Base-by-base conservation (phyloP, 164 flowering plant genomes). In the Akebia trifoliata region DNA sequence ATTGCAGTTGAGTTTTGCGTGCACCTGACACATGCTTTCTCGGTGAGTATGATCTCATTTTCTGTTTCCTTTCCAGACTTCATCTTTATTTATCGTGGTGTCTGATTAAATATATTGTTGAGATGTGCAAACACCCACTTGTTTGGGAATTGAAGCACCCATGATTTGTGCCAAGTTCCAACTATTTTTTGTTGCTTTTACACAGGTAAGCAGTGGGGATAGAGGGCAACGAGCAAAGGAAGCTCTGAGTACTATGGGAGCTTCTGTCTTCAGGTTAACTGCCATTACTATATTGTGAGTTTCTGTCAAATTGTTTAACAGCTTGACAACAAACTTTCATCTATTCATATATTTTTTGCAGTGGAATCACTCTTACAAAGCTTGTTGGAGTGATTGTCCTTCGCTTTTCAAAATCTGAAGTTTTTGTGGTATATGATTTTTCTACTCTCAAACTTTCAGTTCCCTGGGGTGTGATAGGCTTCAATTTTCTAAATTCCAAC, bases 1-100 rank as follows among this genome's bases (percentile, higher is more conserved):
- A 94, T 90, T 52, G 87, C 85, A 40, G 97, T 94, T 57, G 99
- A 94, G 75, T 94, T 94, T 61, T 94, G 96, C 54, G 96, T 94
- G 51, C 97, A 94, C 53, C 81, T 88, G 57, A 80, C 86, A 34
- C 97, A 94, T 75, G 93, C 97, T 56, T 94, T 94, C 73, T 71
- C 78, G 79, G 99, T 94, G 14, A 79, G 95, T 75, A 47, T 57
- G 51, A 46, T 55, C 34, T 47, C 20, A 8, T 31, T 56, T 10
- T 10, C 20, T 25, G 10, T 35, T 51, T 42, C 6, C 31, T 18
- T 18, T 50, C 15, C 6, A 34, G 31, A 36, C 31, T 8, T 15
- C 15, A 39, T 22, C n/a, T 17, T 50, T 39, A 46, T n/a, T 7
- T 6, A 14, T 4, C 36, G 17, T 36, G 22, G 14, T 4, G 12